These are phyloP conservation scores for Diaporthe sp. DNA, from an alignment of 2,329 filamentous ascomycete genomes.

Conservation along the genomic window DNA sequence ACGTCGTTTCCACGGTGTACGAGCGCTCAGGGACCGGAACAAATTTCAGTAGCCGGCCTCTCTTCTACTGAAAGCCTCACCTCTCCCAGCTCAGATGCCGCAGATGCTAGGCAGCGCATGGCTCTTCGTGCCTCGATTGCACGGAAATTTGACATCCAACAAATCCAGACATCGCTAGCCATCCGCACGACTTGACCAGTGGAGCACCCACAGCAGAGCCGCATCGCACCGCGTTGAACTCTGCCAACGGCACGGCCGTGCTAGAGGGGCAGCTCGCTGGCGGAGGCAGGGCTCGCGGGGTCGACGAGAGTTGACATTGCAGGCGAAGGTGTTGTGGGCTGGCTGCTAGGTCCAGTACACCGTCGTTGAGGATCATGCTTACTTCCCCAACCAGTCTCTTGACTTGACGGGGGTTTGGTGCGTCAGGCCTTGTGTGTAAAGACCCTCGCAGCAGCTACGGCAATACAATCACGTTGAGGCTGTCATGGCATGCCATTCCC, in stretches of 20 bases:
- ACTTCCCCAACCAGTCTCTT: not conserved
- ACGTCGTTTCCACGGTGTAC: too few species aligned
- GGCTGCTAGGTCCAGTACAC: not conserved
- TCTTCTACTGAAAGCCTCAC: too few species aligned
- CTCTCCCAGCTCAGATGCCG: too few species aligned
- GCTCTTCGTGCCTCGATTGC: too few species aligned
- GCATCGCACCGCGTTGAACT: not conserved
- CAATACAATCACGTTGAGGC: not conserved
- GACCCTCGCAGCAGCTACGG: too few species aligned
- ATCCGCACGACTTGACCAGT: not conserved
- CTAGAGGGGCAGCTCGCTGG: not conserved
- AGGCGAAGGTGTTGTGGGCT: not conserved
- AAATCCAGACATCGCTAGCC: not conserved
- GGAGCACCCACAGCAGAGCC: not conserved
- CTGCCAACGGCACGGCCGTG: not conserved
- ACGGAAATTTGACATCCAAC: not conserved
- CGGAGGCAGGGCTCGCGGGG: not conserved
- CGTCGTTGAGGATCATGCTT: not conserved
- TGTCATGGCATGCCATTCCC: not conserved
- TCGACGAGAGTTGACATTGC: not conserved
- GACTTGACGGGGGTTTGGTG: not conserved
- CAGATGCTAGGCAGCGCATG: too few species aligned
- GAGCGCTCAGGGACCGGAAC: too few species aligned
- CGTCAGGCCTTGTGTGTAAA: not conserved
- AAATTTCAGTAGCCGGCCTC: too few species aligned